Evolutionary conservation across 2,329 filamentous ascomycete genomes (phyloP).

Genomic region (Penicillium sp.): DNA sequence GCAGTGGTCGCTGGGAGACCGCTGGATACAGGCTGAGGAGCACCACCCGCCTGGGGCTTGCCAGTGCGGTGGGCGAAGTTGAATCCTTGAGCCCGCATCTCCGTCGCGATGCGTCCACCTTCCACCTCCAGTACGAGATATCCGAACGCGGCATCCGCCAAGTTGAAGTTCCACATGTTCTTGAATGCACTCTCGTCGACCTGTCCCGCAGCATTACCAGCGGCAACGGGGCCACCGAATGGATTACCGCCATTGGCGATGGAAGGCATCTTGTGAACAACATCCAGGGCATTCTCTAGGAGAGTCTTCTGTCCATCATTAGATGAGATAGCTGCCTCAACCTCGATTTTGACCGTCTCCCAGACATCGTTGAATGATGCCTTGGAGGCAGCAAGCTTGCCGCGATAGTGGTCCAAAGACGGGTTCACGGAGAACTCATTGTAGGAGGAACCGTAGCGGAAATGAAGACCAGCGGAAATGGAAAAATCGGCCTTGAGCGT

Average conservation of each 20-base stretch:
- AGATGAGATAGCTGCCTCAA: constrained; percentile 88
- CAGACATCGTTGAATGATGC: constrained; percentile 99
- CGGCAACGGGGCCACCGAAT: constrained; percentile 81
- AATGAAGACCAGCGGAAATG: constrained; percentile 93
- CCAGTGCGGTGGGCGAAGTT: constrained; percentile 95
- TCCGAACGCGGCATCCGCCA: constrained; percentile 95
- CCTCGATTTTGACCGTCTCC: constrained; percentile 96
- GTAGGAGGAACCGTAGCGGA: constrained; percentile 98
- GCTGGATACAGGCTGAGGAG: constrained; percentile 27
- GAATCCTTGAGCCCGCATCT: constrained; percentile 98
- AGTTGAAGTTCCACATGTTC: constrained; percentile 99
- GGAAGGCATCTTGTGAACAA: constrained; percentile 97
- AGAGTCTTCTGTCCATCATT: constrained; percentile 94
- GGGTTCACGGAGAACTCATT: constrained; percentile 99
- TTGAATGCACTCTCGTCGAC: constrained; percentile 99
- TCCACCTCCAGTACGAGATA: constrained; percentile 95
- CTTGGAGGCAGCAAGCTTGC: constrained; percentile 96
- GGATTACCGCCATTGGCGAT: constrained; percentile 95
- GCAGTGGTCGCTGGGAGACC: constrained; percentile 34
- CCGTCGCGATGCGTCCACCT: constrained; percentile 90
- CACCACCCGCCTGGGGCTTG: constrained; percentile 61
- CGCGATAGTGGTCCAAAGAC: constrained; percentile 95
- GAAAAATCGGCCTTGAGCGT: constrained; percentile 98
- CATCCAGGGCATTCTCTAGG: constrained; percentile 82
- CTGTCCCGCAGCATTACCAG: constrained; percentile 71